Conservation (phyloP, 2,329 filamentous ascomycete genomes). For the Beauveria scarabaeidicola region DNA sequence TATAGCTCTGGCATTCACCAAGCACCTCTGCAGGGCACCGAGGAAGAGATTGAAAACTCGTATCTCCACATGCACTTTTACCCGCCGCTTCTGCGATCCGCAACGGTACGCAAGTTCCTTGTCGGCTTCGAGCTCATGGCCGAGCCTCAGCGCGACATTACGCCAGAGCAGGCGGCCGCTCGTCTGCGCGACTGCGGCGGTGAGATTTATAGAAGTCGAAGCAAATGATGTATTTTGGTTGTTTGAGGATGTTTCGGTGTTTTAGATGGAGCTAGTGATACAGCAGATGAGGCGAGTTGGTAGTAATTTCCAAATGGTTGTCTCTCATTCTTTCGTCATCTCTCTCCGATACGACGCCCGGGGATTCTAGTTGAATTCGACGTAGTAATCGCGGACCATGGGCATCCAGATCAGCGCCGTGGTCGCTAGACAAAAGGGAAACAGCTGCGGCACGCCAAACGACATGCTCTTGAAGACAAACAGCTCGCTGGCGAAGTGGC, state of each 20-base stretch:
- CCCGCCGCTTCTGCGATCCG: slow-evolving; percentile 82
- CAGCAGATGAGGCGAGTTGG: neutral
- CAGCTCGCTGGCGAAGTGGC: slow-evolving; percentile 76
- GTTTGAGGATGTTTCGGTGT: neutral
- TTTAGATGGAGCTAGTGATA: neutral
- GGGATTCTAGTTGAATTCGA: slow-evolving; percentile 31
- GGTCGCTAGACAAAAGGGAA: slow-evolving; percentile 45
- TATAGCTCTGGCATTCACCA: slow-evolving; percentile 97
- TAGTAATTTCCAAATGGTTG: neutral
- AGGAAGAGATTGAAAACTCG: slow-evolving; percentile 76
- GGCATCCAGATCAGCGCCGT: slow-evolving; percentile 52
- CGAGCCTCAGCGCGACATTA: slow-evolving; percentile 97
- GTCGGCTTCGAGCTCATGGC: slow-evolving; percentile 96
- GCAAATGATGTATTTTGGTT: neutral
- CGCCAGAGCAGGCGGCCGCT: slow-evolving; percentile 85
- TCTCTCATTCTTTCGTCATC: neutral
- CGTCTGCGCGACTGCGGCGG: slow-evolving; percentile 69
- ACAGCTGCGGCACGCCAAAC: slow-evolving; percentile 47
- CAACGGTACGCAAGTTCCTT: slow-evolving; percentile 90
- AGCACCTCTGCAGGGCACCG: slow-evolving; percentile 73
- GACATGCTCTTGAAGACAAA: slow-evolving; percentile 68
- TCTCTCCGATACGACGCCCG: neutral
- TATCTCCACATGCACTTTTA: slow-evolving; percentile 98
- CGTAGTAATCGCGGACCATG: slow-evolving; percentile 61
- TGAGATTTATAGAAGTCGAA: slow-evolving; percentile 69